Evolutionary conservation across 1,139 yeast genomes (phyloP), one percentile per base, ranked within the genome.

Genomic region (Pichia sp.): DNA sequence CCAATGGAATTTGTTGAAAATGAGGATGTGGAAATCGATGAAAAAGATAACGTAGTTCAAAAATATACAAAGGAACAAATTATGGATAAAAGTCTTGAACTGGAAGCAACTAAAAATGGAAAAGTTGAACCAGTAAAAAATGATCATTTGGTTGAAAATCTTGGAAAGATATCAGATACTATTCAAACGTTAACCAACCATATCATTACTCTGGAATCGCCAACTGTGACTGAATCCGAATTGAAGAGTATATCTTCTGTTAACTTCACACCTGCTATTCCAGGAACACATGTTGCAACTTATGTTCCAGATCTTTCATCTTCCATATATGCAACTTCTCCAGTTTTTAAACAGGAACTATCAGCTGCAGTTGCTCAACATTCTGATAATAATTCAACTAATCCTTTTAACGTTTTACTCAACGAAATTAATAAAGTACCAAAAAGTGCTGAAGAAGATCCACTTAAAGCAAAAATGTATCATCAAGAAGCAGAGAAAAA

Each of bases 401-500:
- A n/a, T n/a, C n/a, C n/a, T n/a, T n/a, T 35, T 21, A 22, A 27
- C 16, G 22, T 28, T 2, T 35, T 22, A 16, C 15, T 35, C 14
- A 35, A 28, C 14, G 27, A 28, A 16, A 22, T 35, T 4, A 35
- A 35, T 22, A 22, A 28, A 15, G 21, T 22, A 13, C 27, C 37
- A 5, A n/a, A 21, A 13, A 18, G n/a, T 11, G 13, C 22, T 8
- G 32, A 36, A 7, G n/a, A 18, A 16, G 29, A 30, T 30, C 34
- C 39, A 15, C 11, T 23, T 5, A 30, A 30, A 9, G 6, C 10
- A 16, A 18, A 35, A 11, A 6, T 20, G 6, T 30, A 23, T 30
- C 38, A 29, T 24, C 31, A 36, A 18, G 21, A 30, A 23, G 39
- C 29, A 6, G 34, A 25, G 5, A 24, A 16, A 20, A 36, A 30